Evolutionary conservation across 768 basidiomycete species (phyloP).

Genomic region (Fomitopsis pulvina): DNA sequence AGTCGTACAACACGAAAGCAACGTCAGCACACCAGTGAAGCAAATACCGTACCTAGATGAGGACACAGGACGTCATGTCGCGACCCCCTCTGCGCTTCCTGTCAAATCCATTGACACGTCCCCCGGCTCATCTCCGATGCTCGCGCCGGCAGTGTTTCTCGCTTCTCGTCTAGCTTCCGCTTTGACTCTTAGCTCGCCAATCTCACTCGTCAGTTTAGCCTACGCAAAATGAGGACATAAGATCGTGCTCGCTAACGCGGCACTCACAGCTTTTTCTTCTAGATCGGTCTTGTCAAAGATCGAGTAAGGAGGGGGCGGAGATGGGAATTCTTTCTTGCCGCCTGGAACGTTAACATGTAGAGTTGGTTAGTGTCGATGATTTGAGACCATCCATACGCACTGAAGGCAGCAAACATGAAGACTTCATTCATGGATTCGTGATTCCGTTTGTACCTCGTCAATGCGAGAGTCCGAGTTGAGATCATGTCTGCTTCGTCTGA

Average conservation of each 20-base stretch:
- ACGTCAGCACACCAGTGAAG: not conserved
- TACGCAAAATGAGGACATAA: not conserved
- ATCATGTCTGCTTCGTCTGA: constrained; percentile 44
- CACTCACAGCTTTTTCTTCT: constrained; percentile 48
- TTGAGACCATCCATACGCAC: too few relatives aligned
- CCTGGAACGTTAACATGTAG: constrained; percentile 25
- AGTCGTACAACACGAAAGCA: not conserved
- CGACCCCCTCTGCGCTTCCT: not conserved
- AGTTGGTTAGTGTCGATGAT: too few relatives aligned
- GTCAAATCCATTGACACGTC: constrained; percentile 14
- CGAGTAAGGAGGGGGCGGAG: constrained; percentile 43
- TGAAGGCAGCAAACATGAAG: constrained; percentile 66
- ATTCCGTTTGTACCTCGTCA: constrained; percentile 70
- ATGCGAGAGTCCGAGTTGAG: constrained; percentile 64
- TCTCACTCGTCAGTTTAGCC: constrained; percentile 54
- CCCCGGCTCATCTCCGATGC: constrained; percentile 2
- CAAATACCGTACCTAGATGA: not conserved
- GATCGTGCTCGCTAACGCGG: not conserved
- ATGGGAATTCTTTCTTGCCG: constrained; percentile 32
- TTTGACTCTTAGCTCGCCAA: constrained; percentile 46
- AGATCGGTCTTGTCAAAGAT: constrained; percentile 55
- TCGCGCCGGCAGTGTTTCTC: constrained; percentile 15
- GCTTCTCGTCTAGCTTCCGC: constrained; percentile 38
- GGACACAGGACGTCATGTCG: not conserved
- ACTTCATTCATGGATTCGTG: constrained; percentile 84